phyloP scores from a whole-genome alignment of 306 rosid genomes.

The Cajanus cajan region DNA sequence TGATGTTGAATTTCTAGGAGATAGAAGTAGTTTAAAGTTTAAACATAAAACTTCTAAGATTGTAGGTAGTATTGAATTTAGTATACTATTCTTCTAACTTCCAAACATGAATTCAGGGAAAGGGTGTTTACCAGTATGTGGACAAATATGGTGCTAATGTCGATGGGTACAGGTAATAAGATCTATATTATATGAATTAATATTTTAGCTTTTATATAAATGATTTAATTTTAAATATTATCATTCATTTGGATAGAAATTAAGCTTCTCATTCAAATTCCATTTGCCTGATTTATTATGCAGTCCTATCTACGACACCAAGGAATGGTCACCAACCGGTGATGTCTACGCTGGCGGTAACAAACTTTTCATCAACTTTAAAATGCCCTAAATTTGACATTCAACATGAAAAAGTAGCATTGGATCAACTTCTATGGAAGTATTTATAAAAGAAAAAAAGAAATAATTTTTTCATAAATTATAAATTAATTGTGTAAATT shows the following conservation, averaged over 20 bases:
- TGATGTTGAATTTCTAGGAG: neutral
- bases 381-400: neutral
- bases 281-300: constrained; percentile 2
- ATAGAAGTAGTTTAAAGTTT: no score
- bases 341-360: constrained; percentile 92
- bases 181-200: neutral
- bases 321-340: constrained; percentile 83
- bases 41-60: neutral
- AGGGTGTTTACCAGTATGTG: constrained; percentile 95
- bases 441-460: no score
- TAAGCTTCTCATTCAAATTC: neutral
- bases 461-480: no score
- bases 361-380: constrained; percentile 16
- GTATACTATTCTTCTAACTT: neutral
- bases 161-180: constrained; percentile 90
- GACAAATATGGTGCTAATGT: constrained; percentile 99
- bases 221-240: neutral
- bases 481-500: no score
- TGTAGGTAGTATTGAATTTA: neutral
- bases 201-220: neutral
- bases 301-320: constrained; percentile 83
- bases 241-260: neutral
- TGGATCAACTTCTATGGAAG: no score
- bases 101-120: constrained; percentile 63
- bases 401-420: neutral